Conservation (phyloP, 805 yeast species). For the Metschnikowia peoriensis region DNA sequence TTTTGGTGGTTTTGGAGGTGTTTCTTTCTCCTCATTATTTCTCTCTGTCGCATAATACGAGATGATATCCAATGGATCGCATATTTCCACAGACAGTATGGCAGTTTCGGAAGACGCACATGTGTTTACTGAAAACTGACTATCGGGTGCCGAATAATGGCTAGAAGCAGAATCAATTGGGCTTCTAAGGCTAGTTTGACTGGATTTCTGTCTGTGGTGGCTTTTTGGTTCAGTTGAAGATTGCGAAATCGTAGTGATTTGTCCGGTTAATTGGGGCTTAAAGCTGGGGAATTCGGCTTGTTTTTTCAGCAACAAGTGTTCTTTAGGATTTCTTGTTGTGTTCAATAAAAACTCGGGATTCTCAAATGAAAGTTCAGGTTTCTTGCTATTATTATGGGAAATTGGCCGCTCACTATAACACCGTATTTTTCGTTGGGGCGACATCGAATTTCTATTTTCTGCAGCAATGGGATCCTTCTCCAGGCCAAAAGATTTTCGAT, state of each 20-base stretch:
- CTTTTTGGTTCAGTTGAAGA: not conserved
- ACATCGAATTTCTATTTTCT: not conserved
- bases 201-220: not conserved
- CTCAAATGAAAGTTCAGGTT: not conserved
- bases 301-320: too few relatives aligned
- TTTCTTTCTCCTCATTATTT: not conserved
- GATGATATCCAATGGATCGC: not conserved
- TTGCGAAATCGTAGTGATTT: not conserved
- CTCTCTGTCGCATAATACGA: not conserved
- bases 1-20: conserved; percentile 12
- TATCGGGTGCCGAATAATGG: not conserved
- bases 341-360: not conserved
- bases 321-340: not conserved
- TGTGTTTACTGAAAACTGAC: not conserved
- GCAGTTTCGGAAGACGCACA: conserved; percentile 3
- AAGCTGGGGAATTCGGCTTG: not conserved
- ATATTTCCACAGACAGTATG: conserved; percentile 8
- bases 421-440: not conserved
- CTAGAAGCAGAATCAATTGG: not conserved
- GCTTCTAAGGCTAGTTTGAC: not conserved
- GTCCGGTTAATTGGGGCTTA: conserved; percentile 2
- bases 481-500: too few relatives aligned
- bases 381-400: not conserved
- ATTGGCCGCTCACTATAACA: not conserved
- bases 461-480: not conserved